These are phyloP conservation scores for Phytophthora foliorum DNA, from an alignment of 352 stramenopile genomes.

Conservation along the genomic window DNA sequence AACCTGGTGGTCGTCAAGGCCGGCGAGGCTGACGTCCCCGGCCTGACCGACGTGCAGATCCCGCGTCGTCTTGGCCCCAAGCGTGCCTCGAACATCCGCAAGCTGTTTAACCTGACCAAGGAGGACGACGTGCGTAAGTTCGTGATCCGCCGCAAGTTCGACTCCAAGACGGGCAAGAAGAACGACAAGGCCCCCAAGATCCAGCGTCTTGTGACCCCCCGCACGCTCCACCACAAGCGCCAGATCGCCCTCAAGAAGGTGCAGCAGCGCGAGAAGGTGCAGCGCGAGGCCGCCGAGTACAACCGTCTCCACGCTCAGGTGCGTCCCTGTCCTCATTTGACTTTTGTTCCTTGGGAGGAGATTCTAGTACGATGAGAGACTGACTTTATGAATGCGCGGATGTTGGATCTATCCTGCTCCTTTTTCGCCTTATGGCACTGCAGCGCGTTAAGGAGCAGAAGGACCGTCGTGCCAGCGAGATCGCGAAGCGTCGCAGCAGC, in stretches of 20 bases:
- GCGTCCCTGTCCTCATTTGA: conserved; percentile 33
- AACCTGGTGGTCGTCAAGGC: conserved; percentile 99
- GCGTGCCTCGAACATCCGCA: conserved; percentile 99
- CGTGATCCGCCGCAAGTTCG: conserved; percentile 98
- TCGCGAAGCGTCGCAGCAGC: conserved; percentile 98
- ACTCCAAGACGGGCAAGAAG: conserved; percentile 99
- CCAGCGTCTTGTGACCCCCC: conserved; percentile 99
- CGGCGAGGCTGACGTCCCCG: conserved; percentile 96
- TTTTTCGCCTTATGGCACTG: conserved; percentile 95
- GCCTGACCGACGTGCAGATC: conserved; percentile 97
- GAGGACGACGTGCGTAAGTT: conserved; percentile 99
- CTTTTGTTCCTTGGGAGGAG: not conserved
- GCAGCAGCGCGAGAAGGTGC: conserved; percentile 91
- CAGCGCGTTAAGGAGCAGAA: conserved; percentile 99
- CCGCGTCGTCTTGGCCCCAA: conserved; percentile 99
- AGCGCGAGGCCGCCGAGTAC: conserved; percentile 97
- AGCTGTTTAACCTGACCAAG: conserved; percentile 99
- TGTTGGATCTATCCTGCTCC: conserved; percentile 79
- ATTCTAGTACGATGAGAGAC: conserved; percentile 17
- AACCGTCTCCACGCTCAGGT: conserved; percentile 97
- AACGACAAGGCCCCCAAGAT: conserved; percentile 99
- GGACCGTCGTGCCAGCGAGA: conserved; percentile 97
- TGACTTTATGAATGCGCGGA: conserved; percentile 52
- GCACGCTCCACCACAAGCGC: conserved; percentile 97
- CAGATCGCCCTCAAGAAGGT: conserved; percentile 90